Base-by-base conservation (phyloP, 202 grass and related monocot species). In the Cymbopogon flexuosus region DNA sequence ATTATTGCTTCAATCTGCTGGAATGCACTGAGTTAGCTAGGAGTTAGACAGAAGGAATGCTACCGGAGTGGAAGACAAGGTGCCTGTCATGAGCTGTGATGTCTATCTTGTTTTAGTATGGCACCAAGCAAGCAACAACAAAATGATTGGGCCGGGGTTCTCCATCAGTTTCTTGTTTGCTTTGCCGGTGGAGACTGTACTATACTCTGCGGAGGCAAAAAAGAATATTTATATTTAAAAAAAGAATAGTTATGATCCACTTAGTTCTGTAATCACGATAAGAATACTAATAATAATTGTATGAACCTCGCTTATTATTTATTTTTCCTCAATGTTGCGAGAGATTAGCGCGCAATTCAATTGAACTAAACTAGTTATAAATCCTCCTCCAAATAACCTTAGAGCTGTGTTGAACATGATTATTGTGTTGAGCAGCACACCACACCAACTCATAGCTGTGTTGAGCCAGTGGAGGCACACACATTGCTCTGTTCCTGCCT, bases 41-140 rank as follows among this genome's bases (percentile, higher is more conserved):
- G 58, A 65, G 8, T 51, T 3, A 29, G 10, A 35, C 60, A 27
- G 58, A 78, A 24, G 36, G 46, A 46, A 66, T 78, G 66, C 73
- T 65, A 46, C 24, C 45, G 45, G 30, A 37, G 21, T 13, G n/a
- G 41, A 31, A 7, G 23, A 72, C 79, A 83, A 29, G 15, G 5
- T 47, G 73, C 30, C 56, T 83, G 67, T 18, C 36, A 49, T 87
- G 46, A 79, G 60, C 80, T 83, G 85, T 67, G 10, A 9, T 79
- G 73, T 83, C 73, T 58, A 23, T 19, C 15, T 14, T 43, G 6
- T 47, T 24, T n/a, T 23, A 14, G 12, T 24, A 18, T 22, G 21
- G 73, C 8, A 41, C 8, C 31, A 23, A 22, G 31, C 64, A 12
- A 63, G 15, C 33, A 64, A 24, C 8, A 42, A 65, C 33, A 65